phyloP scores from a whole-genome alignment of 1,139 yeast genomes.

The Hyphopichia pseudoburtonii region DNA sequence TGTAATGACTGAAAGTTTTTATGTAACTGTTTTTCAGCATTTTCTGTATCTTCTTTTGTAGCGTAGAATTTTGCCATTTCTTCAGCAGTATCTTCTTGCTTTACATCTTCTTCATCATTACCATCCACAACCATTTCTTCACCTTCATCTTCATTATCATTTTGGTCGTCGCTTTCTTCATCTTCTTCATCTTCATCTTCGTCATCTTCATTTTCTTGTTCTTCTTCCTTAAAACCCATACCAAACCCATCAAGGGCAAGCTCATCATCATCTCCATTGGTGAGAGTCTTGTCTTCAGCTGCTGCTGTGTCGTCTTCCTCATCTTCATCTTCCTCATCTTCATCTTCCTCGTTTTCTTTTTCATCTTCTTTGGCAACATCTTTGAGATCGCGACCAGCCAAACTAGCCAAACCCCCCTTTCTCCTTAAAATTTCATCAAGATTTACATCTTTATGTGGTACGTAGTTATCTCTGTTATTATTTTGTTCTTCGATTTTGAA shows the following conservation, averaged over 20 bases:
- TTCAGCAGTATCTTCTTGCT: constrained; percentile 67
- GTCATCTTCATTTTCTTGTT: constrained; percentile 18
- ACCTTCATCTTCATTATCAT: constrained; percentile 24
- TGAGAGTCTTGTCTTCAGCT: too few relatives aligned
- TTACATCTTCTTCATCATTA: constrained; percentile 22
- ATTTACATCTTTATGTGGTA: constrained; percentile 62
- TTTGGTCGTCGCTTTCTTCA: constrained; percentile 21
- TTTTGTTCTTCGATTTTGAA: constrained; percentile 53
- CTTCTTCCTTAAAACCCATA: constrained; percentile 51
- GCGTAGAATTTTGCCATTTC: constrained; percentile 71
- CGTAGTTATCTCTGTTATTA: constrained; percentile 14
- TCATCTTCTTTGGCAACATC: constrained; percentile 36
- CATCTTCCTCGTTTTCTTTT: constrained; percentile 28
- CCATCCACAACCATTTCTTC: constrained; percentile 21
- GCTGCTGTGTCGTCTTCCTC: neutral
- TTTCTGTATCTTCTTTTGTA: constrained; percentile 47
- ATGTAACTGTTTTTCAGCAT: constrained; percentile 45
- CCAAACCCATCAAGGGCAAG: constrained; percentile 74
- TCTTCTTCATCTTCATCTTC: constrained; percentile 21
- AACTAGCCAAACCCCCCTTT: constrained; percentile 68
- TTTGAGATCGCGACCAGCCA: constrained; percentile 40
- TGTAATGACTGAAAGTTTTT: constrained; percentile 73
- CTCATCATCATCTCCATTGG: constrained; percentile 51
- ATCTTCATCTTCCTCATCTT: constrained; percentile 24
- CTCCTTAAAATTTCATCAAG: constrained; percentile 81